Conservation (phyloP, 768 basidiomycete species). For the Suillus hirtellus region DNA sequence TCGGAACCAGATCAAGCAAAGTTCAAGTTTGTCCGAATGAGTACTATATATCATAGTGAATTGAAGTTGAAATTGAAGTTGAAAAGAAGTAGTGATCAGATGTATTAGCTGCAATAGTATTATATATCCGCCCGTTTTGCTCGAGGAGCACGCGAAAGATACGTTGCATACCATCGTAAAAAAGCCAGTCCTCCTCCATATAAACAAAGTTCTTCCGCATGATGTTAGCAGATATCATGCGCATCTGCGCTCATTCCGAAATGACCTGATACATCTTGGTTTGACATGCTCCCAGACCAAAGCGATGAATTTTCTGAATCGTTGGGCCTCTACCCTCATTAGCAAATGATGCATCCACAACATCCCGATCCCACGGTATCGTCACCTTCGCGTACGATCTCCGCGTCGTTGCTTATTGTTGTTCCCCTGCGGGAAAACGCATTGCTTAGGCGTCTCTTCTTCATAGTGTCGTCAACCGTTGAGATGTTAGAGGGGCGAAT, state of each 20-base stretch:
- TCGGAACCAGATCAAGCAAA: too few relatives aligned
- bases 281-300: not conserved
- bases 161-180: conserved; percentile 2
- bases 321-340: conserved; percentile 4
- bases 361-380: conserved; percentile 32
- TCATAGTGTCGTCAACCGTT: conserved; percentile 48
- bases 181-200: conserved; percentile 2
- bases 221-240: not conserved
- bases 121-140: conserved; percentile 2
- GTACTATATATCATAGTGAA: not conserved
- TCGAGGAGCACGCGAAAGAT: not conserved
- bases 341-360: conserved; percentile 42
- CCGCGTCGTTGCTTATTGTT: conserved; percentile 10
- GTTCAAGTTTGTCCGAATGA: not conserved
- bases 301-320: not conserved
- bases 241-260: not conserved
- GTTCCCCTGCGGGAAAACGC: conserved; percentile 27
- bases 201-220: not conserved
- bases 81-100: not conserved
- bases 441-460: conserved; percentile 45
- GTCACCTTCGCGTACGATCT: conserved; percentile 16
- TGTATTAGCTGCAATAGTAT: conserved; percentile 7
- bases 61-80: not conserved
- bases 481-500: conserved; percentile 60
- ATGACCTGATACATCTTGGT: not conserved